Conservation (phyloP, 2,329 filamentous ascomycete species). For the Metarhizium humberi region DNA sequence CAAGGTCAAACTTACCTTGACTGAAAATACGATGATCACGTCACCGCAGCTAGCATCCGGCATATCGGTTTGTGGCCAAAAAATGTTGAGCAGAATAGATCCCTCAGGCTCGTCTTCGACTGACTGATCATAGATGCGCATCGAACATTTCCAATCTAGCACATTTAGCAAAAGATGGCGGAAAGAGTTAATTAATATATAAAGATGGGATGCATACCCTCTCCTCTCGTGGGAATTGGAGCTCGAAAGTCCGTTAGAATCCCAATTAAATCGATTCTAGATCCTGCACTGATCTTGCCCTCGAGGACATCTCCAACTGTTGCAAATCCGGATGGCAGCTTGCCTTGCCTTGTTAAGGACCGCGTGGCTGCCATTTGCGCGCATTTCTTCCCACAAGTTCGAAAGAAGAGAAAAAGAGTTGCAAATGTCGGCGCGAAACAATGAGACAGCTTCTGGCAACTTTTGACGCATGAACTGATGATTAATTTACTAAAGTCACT, state of each 20-base stretch:
- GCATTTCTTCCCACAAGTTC: background rate
- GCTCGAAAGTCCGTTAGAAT: conserved; percentile 57
- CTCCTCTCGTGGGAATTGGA: conserved; percentile 38
- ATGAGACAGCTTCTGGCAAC: background rate
- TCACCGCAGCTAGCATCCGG: conserved; percentile 34
- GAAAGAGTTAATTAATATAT: background rate
- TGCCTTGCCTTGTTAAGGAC: conserved; percentile 1
- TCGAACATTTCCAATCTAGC: conserved; percentile 49
- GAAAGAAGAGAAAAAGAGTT: background rate
- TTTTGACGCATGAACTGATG: background rate
- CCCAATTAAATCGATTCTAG: conserved; percentile 54
- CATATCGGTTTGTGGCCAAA: conserved; percentile 41
- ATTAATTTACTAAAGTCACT: background rate
- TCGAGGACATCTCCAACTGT: conserved; percentile 34
- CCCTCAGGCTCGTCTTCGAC: conserved; percentile 31
- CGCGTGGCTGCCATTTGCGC: conserved; percentile 5
- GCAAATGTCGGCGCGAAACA: background rate
- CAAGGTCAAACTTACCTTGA: conserved; percentile 35
- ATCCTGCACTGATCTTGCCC: conserved; percentile 17
- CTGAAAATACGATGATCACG: conserved; percentile 35
- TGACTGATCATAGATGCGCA: conserved; percentile 53
- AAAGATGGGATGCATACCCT: conserved; percentile 31
- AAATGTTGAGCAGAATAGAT: conserved; percentile 46
- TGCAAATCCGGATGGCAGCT: conserved; percentile 15
- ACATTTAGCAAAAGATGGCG: conserved; percentile 1